phyloP scores from a whole-genome alignment of 495 filamentous ascomycete genomes.

The Talaromyces ruber region DNA sequence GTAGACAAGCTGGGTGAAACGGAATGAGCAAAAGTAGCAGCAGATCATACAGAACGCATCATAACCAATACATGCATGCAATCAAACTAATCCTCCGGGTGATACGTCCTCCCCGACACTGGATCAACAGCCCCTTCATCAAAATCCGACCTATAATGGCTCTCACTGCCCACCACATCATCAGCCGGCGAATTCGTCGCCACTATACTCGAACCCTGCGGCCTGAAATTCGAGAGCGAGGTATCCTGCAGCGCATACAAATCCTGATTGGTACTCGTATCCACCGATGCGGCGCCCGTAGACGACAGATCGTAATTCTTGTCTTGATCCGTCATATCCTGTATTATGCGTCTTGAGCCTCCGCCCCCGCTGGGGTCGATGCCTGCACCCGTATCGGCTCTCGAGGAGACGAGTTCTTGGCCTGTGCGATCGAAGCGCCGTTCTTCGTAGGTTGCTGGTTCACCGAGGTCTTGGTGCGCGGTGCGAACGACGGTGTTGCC shows the following conservation, averaged over 20 bases:
- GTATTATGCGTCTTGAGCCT: not conserved
- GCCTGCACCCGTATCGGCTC: not conserved
- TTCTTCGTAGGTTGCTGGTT: conserved; percentile 26
- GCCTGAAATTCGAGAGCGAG: not conserved
- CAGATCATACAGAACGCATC: not conserved
- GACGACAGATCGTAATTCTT: not conserved
- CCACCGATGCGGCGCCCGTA: not conserved
- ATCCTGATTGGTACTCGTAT: conserved; percentile 2
- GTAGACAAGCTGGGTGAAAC: not conserved
- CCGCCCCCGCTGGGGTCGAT: not conserved
- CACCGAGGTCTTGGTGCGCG: conserved; percentile 27
- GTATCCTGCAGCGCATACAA: conserved; percentile 2
- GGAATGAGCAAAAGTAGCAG: not conserved
- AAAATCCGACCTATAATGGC: not conserved
- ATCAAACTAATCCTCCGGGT: not conserved
- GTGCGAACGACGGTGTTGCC: conserved; percentile 31
- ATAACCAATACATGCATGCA: not conserved
- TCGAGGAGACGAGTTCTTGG: conserved; percentile 17
- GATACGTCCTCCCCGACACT: conserved; percentile 5
- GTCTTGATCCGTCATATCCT: not conserved
- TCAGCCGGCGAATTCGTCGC: not conserved
- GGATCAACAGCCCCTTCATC: conserved; percentile 6
- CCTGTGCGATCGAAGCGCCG: conserved; percentile 27
- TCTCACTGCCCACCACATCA: conserved; percentile 1
- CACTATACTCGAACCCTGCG: not conserved